Conservation (phyloP, 176 grass and related monocot species). For the Aegilops sharonensis region DNA sequence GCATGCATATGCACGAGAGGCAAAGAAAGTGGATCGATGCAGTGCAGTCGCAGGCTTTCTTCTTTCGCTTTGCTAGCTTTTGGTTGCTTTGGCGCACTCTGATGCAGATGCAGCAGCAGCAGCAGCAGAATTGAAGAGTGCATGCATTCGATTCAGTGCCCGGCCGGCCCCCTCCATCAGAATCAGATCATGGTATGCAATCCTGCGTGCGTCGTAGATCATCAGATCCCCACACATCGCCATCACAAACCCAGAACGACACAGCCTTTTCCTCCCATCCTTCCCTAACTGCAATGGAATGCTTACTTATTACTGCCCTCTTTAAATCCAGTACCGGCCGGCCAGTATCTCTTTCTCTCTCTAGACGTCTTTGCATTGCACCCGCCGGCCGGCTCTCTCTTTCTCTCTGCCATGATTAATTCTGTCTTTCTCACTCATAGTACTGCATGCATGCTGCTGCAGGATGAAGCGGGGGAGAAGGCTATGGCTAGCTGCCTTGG, state of each 20-base stretch:
- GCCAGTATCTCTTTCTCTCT: background rate
- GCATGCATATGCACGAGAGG: constrained; percentile 1
- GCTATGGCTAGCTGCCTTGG: constrained; percentile 9
- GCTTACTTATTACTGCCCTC: constrained; percentile 2
- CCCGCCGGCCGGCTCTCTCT: background rate
- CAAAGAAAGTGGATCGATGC: constrained; percentile 17
- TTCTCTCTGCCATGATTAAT: background rate
- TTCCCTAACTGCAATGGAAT: constrained; percentile 17
- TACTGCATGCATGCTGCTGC: constrained; percentile 6
- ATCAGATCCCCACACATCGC: constrained; percentile 31
- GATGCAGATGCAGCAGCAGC: background rate
- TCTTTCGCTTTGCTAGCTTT: constrained; percentile 2
- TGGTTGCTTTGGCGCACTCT: constrained; percentile 17
- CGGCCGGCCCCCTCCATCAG: background rate
- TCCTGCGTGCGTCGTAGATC: constrained; percentile 26
- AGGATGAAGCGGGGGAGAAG: background rate
- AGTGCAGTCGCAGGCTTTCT: background rate
- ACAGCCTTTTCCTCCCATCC: constrained; percentile 15
- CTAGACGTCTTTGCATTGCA: background rate
- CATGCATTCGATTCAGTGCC: constrained; percentile 89
- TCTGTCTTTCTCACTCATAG: background rate
- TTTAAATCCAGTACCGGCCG: background rate
- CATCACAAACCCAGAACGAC: background rate
- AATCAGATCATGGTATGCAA: constrained; percentile 32
- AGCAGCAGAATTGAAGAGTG: background rate